Percentiles rank a stretch among this genome's conserved stretches.
phyloP scores from a whole-genome alignment of 345 rosid species.

The Eucalyptus leucophloia region DNA sequence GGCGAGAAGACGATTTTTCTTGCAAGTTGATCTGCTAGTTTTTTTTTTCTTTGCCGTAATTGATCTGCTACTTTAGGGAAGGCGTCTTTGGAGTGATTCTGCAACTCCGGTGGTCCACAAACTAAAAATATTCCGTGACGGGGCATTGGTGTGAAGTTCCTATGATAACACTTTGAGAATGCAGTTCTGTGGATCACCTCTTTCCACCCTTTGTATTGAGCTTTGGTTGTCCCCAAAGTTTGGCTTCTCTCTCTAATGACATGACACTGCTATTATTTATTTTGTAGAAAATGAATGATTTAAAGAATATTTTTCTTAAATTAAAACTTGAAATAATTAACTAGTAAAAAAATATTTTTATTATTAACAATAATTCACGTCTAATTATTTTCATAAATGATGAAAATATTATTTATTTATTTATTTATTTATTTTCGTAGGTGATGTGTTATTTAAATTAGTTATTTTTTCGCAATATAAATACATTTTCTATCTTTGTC shows the following conservation, averaged over 20 bases:
- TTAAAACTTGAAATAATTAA: neutral
- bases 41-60: too few species aligned
- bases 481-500: too few species aligned
- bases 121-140: neutral
- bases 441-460: fast-evolving
- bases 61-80: neutral
- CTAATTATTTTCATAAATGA: neutral
- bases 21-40: neutral
- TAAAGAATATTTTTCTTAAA: neutral
- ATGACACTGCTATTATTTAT: fast-evolving
- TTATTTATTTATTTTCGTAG: neutral
- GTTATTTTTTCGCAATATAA: fast-evolving
- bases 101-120: neutral
- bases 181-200: neutral
- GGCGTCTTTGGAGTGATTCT: neutral
- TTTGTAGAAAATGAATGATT: neutral
- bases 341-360: neutral
- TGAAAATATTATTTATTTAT: neutral
- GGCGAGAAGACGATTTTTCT: neutral
- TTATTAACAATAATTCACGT: neutral
- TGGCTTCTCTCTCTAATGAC: neutral
- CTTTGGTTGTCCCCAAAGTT: neutral
- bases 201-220: neutral
- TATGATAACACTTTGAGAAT: neutral
- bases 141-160: neutral